These are phyloP conservation scores for Penicillium paradoxum DNA, from an alignment of 495 filamentous ascomycete species.

Conservation along the genomic window DNA sequence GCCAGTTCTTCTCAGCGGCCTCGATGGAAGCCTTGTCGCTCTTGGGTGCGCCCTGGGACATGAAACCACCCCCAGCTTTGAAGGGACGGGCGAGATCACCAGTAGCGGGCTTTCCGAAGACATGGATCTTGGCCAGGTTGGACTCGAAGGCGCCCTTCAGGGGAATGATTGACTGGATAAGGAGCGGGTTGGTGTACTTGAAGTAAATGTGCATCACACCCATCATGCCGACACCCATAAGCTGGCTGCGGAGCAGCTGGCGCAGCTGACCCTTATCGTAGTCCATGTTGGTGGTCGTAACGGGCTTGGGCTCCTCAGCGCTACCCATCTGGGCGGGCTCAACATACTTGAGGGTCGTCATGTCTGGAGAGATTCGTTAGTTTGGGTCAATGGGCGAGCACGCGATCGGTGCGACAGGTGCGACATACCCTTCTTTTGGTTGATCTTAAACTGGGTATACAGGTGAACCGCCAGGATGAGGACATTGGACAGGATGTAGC, in stretches of 20 bases:
- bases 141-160: slow-evolving; percentile 91
- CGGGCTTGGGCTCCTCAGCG: slow-evolving; percentile 85
- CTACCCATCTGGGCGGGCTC: slow-evolving; percentile 91
- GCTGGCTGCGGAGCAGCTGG: slow-evolving; percentile 73
- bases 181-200: slow-evolving; percentile 97
- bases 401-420: slow-evolving; percentile 11
- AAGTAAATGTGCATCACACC: slow-evolving; percentile 96
- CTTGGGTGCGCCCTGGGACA: slow-evolving; percentile 71
- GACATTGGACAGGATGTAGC: slow-evolving; percentile 83
- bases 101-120: slow-evolving; percentile 82
- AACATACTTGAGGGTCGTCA: slow-evolving; percentile 97
- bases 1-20: slow-evolving; percentile 77
- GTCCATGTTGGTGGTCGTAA: slow-evolving; percentile 90
- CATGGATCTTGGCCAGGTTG: slow-evolving; percentile 91
- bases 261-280: slow-evolving; percentile 87
- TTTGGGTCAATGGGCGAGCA: neutral
- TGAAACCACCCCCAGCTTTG: slow-evolving; percentile 79
- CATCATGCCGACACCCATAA: slow-evolving; percentile 98
- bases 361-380: slow-evolving; percentile 52
- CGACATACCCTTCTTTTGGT: slow-evolving; percentile 85
- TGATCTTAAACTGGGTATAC: slow-evolving; percentile 76
- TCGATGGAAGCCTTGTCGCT: slow-evolving; percentile 96
- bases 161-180: slow-evolving; percentile 98
- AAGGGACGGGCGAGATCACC: slow-evolving; percentile 94
- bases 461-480: slow-evolving; percentile 81